Base-by-base conservation (phyloP, 208 protist genomes). In the Crithidia thermophila region DNA sequence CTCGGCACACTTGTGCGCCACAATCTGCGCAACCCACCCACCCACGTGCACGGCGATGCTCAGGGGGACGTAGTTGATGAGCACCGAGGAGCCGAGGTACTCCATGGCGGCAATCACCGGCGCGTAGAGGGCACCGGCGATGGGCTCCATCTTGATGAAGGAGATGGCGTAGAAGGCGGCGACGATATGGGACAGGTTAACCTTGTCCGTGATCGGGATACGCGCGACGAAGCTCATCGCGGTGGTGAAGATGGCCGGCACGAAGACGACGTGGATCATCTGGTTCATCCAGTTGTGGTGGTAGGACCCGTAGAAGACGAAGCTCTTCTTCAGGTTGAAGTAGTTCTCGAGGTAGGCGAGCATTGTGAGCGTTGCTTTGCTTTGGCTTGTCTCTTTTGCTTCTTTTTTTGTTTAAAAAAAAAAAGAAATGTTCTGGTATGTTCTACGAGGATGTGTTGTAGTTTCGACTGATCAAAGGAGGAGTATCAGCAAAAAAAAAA, bases 271-370 rank as follows among this genome's bases (percentile, higher is more conserved):
- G 70, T 95, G 87, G 31, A 93, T 75, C 31, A 89, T 46, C 55
- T 94, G 75, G 62, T 95, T 95, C 23, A 60, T 25, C 67, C 64
- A 79, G 18, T 85, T 69, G 51, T 76, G 72, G 67, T 93, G 86
- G 68, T 93, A 91, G 31, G 75, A 51, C 16, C 82, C 84, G 55
- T 93, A 93, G 72, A 88, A 87, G 67, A 79, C 82, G 58, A 90
- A 84, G 55, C 79, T 79, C 75, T 84, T 81, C 69, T 72, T 69
- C 9, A 94, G 64, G 45, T 82, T 80, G 55, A 82, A 85, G 57
- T 85, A 82, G 47, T 87, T 89, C 13, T 72, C 57, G 23, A 85
- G 39, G 51, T 88, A 82, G n/a, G 63, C 56, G 8, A 67, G 51
- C 62, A 69, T 65, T 62, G 45, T 23, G 20, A 67, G n/a, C 37